phyloP scores from a whole-genome alignment of 2,329 filamentous ascomycete genomes.

The Scedosporium apiospermum region DNA sequence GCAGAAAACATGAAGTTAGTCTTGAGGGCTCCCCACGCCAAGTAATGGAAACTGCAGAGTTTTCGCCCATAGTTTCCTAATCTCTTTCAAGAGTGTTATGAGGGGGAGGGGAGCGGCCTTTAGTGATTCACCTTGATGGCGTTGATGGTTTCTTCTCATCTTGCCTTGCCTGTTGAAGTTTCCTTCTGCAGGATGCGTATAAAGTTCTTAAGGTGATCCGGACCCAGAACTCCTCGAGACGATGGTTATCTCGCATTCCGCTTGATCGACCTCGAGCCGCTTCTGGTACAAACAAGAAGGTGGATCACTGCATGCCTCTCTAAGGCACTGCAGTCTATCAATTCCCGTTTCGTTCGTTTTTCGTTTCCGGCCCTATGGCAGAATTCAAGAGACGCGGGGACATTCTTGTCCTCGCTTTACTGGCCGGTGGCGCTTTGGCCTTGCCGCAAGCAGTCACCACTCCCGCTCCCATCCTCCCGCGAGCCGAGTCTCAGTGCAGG shows the following conservation, averaged over 20 bases:
- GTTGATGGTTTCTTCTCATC: no score
- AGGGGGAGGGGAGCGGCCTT: background rate
- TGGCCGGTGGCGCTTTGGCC: conserved; percentile 6
- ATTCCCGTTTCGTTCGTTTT: background rate
- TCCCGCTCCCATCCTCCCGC: conserved; percentile 15
- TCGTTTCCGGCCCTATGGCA: background rate
- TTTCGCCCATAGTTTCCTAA: background rate
- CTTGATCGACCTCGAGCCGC: background rate
- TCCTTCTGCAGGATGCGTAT: background rate
- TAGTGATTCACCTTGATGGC: background rate
- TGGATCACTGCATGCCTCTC: background rate
- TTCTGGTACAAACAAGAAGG: background rate
- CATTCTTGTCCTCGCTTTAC: conserved; percentile 1
- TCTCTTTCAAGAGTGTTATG: background rate
- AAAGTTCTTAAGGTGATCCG: background rate
- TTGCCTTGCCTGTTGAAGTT: no score
- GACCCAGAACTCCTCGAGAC: background rate
- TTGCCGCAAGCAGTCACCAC: conserved; percentile 7
- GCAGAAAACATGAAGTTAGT: background rate
- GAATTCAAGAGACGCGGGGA: background rate
- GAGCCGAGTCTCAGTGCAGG: background rate
- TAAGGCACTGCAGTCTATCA: background rate
- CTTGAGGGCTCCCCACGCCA: background rate
- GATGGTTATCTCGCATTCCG: background rate
- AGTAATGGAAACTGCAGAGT: background rate